Evolutionary conservation across 139 green algal genomes (phyloP).

Genomic region (Nannochloris sp.): DNA sequence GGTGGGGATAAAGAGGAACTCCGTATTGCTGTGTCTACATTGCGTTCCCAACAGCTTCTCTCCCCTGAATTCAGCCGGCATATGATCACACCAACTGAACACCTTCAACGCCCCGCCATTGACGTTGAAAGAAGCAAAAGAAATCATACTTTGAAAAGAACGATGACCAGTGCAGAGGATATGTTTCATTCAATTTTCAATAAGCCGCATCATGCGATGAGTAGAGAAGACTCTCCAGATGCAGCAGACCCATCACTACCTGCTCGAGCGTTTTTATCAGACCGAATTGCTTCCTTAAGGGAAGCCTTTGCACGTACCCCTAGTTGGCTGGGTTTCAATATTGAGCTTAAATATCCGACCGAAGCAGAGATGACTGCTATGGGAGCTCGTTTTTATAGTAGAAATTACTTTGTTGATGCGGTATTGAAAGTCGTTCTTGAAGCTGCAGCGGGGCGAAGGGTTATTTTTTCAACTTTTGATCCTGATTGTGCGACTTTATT

Average conservation of each 20-base stretch:
- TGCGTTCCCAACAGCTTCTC: conserved; percentile 26
- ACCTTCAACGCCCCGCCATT: background rate
- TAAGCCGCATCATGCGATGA: conserved; percentile 11
- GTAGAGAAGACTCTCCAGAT: background rate
- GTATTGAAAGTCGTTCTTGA: conserved; percentile 37
- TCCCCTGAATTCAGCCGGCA: conserved; percentile 16
- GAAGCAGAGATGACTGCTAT: conserved; percentile 19
- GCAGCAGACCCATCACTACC: background rate
- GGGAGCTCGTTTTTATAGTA: conserved; percentile 16
- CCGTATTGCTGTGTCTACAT: conserved; percentile 20
- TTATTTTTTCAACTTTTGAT: conserved; percentile 48
- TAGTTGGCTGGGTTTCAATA: conserved; percentile 42
- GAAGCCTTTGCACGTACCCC: conserved; percentile 35
- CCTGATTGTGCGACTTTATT: conserved; percentile 36
- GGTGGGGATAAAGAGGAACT: conserved; percentile 18
- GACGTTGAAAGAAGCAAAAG: conserved; percentile 10
- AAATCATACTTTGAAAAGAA: conserved; percentile 24
- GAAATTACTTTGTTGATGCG: conserved; percentile 41
- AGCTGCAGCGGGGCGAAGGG: conserved; percentile 14
- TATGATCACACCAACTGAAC: conserved; percentile 5
- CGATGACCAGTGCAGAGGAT: conserved; percentile 30
- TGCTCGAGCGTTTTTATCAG: conserved; percentile 13
- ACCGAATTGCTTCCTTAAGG: conserved; percentile 23
- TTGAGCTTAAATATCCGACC: conserved; percentile 47
- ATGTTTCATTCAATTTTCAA: conserved; percentile 28